A percentile compares a stretch with the other conserved stretches of the same genome.
Evolutionary conservation across 2,329 filamentous ascomycete genomes (phyloP).

Genomic region (Trichoderma breve): DNA sequence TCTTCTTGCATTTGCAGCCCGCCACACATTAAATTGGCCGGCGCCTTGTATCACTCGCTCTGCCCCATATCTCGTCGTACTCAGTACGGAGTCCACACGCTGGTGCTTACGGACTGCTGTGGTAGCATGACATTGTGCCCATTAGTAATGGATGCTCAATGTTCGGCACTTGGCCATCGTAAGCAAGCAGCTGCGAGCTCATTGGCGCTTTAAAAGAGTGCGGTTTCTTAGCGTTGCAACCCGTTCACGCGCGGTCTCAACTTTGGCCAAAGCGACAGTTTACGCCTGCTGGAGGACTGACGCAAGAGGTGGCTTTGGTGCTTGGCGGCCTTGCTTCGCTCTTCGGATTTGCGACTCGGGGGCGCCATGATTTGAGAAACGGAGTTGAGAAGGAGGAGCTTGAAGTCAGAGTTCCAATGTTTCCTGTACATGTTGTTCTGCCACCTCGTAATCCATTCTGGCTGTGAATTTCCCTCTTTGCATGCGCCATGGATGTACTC

Average conservation of each 20-base stretch:
- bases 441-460: background rate
- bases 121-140: background rate
- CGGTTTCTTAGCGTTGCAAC: background rate
- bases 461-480: background rate
- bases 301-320: constrained; percentile 16
- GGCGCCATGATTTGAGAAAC: background rate
- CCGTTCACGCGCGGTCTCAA: background rate
- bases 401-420: background rate
- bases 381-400: background rate
- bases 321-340: background rate
- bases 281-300: background rate
- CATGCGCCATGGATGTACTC: background rate
- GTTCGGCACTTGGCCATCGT: background rate
- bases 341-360: background rate
- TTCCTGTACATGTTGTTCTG: background rate
- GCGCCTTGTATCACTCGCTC: background rate
- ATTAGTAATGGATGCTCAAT: background rate
- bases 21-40: background rate
- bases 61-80: background rate
- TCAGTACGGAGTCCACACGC: background rate
- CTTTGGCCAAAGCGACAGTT: background rate
- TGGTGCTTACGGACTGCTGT: background rate
- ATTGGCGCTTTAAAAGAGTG: background rate
- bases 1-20: background rate
- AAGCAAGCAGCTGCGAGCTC: background rate